These are phyloP conservation scores for Fagopyrum homotropicum DNA, from an alignment of 148 eudicot species.

Conservation along the genomic window DNA sequence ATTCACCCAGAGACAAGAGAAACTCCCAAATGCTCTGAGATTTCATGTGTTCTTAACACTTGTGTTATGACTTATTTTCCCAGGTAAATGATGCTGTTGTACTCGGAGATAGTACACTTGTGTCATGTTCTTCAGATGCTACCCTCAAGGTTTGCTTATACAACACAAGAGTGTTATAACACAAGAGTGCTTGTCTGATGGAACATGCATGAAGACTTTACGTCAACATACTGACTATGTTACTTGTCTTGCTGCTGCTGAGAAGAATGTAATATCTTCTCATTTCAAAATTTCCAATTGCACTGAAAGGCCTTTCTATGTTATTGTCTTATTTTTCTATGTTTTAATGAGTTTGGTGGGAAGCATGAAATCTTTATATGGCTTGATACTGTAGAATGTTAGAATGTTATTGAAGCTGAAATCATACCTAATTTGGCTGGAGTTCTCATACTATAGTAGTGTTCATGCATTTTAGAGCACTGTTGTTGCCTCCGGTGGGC, in stretches of 20 bases:
- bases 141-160: conserved; percentile 63
- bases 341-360: not conserved
- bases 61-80: conserved; percentile 4
- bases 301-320: not conserved
- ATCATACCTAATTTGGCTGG: conserved; percentile 1
- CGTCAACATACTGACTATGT: conserved; percentile 97
- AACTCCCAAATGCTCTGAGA: not conserved
- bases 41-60: not conserved
- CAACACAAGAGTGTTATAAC: not conserved
- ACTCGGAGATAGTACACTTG: conserved; percentile 72
- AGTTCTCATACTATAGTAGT: conserved; percentile 12
- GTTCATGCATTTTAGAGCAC: conserved; percentile 43
- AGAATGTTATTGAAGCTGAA: not conserved
- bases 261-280: conserved; percentile 56
- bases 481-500: conserved; percentile 91
- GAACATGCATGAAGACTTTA: conserved; percentile 69
- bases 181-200: conserved; percentile 78
- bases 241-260: conserved; percentile 88
- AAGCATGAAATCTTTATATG: conserved; percentile 1
- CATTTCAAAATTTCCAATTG: not conserved
- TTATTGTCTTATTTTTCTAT: not conserved
- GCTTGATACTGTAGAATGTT: not conserved
- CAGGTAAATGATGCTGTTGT: conserved; percentile 95
- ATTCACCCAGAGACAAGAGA: not conserved
- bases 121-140: conserved; percentile 95